These are phyloP conservation scores for Eremochloa ophiuroides DNA, from an alignment of 176 grass and related monocot species.

Conservation along the genomic window DNA sequence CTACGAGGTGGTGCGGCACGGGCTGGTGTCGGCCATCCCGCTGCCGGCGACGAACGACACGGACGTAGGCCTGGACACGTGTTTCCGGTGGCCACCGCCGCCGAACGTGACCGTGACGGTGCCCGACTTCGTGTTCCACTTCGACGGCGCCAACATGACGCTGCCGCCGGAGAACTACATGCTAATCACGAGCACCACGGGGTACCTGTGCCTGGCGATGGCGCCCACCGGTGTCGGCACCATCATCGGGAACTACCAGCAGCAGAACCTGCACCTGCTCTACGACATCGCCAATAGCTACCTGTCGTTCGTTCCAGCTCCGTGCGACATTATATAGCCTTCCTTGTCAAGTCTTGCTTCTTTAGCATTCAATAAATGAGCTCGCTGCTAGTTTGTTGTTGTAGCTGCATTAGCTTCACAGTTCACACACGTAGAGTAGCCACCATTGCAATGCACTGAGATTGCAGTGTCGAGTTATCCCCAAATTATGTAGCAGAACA, in stretches of 20 bases:
- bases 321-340: constrained; percentile 1
- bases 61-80: background rate
- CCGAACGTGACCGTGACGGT: background rate
- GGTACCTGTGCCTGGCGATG: constrained; percentile 2
- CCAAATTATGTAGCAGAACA: background rate
- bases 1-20: background rate
- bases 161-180: constrained; percentile 15
- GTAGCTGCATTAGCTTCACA: background rate
- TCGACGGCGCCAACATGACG: constrained; percentile 9
- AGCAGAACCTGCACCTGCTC: constrained; percentile 14
- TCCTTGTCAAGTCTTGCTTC: background rate
- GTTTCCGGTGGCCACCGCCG: constrained; percentile 12
- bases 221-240: constrained; percentile 11
- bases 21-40: background rate
- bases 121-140: background rate
- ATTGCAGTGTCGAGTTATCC: background rate
- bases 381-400: background rate
- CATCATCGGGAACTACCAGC: constrained; percentile 20
- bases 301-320: background rate
- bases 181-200: background rate
- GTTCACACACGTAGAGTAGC: background rate
- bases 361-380: constrained; percentile 23
- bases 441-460: background rate
- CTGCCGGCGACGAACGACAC: background rate
- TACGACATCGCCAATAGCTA: background rate